These are phyloP conservation scores for Fusarium compactum DNA, from an alignment of 2,329 filamentous ascomycete species.

Conservation along the genomic window DNA sequence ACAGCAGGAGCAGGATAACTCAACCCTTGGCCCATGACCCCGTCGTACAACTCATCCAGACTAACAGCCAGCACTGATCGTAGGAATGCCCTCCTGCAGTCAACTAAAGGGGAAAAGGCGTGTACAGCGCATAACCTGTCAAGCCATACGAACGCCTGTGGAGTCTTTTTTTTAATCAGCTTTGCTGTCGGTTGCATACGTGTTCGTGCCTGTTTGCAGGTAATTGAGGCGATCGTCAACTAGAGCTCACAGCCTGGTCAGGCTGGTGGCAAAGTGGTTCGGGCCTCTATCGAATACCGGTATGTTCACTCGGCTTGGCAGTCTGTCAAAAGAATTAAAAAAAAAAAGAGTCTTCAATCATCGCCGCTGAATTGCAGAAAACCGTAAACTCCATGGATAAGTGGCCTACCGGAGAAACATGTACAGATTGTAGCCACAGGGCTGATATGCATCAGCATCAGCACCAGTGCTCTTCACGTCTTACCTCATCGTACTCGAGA, in stretches of 20 bases:
- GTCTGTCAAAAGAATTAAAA: not conserved
- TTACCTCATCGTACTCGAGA: not conserved
- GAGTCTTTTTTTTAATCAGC: constrained; percentile 23
- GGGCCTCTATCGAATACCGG: not conserved
- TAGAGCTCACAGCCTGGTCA: not conserved
- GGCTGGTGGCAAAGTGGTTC: not conserved
- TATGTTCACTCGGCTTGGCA: not conserved
- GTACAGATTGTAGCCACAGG: not conserved
- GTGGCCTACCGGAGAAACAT: not conserved
- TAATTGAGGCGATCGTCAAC: constrained; percentile 4
- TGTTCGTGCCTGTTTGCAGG: constrained; percentile 29
- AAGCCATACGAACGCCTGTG: constrained; percentile 24
- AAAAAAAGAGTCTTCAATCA: not conserved
- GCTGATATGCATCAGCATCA: not conserved
- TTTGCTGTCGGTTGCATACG: constrained; percentile 25
- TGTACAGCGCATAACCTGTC: constrained; percentile 28
- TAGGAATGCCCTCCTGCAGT: constrained; percentile 24
- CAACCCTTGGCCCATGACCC: constrained; percentile 12
- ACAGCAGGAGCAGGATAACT: constrained; percentile 8
- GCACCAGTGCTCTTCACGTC: not conserved
- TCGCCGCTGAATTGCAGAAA: not conserved
- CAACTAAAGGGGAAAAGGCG: not conserved
- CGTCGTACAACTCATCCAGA: constrained; percentile 23
- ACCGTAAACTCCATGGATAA: not conserved
- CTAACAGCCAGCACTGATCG: constrained; percentile 20